These are phyloP conservation scores for Phytophthora pinifolia DNA, from an alignment of 352 stramenopile genomes.

Conservation along the genomic window DNA sequence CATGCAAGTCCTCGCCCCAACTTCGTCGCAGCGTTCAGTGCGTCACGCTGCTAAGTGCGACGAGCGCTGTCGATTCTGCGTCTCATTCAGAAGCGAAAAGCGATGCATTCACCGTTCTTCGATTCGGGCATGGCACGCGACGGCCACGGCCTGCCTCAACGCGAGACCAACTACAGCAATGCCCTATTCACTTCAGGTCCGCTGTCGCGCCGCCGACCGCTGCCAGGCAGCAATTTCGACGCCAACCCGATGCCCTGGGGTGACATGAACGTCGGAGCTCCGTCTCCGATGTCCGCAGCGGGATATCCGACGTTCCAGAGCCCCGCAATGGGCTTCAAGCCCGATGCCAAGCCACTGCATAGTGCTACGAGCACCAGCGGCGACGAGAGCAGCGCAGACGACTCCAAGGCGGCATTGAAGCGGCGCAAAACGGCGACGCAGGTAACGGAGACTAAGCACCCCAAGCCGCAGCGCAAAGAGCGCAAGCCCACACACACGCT, in stretches of 20 bases:
- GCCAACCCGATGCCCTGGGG: slow-evolving; percentile 2
- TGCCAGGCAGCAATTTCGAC: slow-evolving; percentile 13
- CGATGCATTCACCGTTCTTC: no score
- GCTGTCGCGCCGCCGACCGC: slow-evolving; percentile 16
- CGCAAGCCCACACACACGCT: no score
- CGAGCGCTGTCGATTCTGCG: not conserved
- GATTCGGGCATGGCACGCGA: slow-evolving; percentile 13
- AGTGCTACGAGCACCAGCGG: no score
- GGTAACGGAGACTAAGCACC: no score
- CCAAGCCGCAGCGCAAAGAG: no score
- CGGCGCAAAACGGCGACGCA: no score
- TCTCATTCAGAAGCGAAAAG: slow-evolving; percentile 2
- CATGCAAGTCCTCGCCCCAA: slow-evolving; percentile 13
- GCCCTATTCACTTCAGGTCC: slow-evolving; percentile 1
- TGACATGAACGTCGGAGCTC: not conserved
- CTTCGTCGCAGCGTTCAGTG: slow-evolving; percentile 14
- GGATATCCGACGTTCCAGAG: slow-evolving; percentile 2
- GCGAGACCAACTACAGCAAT: slow-evolving; percentile 14
- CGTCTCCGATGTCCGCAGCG: not conserved
- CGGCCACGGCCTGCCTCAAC: slow-evolving; percentile 21
- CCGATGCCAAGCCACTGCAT: no score
- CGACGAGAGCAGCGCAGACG: no score
- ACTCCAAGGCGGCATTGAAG: no score
- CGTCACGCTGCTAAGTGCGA: slow-evolving; percentile 27
- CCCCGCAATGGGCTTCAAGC: no score